Conservation (phyloP, 352 stramenopile genomes). For the Globisporangium emineosum region DNA sequence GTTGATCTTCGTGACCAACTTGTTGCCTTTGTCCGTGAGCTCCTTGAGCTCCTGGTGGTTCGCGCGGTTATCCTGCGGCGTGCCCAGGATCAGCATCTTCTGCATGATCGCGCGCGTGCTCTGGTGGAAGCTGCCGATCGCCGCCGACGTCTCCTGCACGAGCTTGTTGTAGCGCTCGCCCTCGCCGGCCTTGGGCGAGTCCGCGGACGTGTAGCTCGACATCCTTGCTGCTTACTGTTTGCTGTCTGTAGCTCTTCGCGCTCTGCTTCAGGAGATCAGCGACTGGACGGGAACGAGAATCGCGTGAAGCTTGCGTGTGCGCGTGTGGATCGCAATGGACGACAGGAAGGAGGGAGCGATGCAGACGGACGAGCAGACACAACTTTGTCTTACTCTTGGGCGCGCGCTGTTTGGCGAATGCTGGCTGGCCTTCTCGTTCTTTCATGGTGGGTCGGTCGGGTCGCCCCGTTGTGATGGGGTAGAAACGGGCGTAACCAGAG, state of each 20-base stretch:
- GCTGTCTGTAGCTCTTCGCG: constrained; percentile 3
- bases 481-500: constrained; percentile 9
- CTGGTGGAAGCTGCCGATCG: constrained; percentile 59
- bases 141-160: constrained; percentile 56
- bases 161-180: constrained; percentile 49
- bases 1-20: constrained; percentile 57
- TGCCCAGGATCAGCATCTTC: constrained; percentile 63
- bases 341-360: not conserved
- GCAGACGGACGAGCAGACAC: not conserved
- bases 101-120: constrained; percentile 53
- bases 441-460: constrained; percentile 10
- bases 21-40: constrained; percentile 56
- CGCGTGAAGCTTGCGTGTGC: not conserved
- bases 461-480: constrained; percentile 2
- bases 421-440: constrained; percentile 16
- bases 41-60: constrained; percentile 67
- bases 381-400: not conserved
- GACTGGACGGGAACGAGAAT: not conserved
- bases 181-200: constrained; percentile 49
- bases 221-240: constrained; percentile 3
- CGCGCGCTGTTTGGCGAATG: not conserved
- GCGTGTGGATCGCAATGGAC: not conserved
- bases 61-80: constrained; percentile 47
- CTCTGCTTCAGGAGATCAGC: not conserved
- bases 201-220: constrained; percentile 47